Evolutionary conservation across 257 asterid genomes (phyloP), one percentile per base, ranked within the genome.

Genomic region (Solanum ahanhuiri): DNA sequence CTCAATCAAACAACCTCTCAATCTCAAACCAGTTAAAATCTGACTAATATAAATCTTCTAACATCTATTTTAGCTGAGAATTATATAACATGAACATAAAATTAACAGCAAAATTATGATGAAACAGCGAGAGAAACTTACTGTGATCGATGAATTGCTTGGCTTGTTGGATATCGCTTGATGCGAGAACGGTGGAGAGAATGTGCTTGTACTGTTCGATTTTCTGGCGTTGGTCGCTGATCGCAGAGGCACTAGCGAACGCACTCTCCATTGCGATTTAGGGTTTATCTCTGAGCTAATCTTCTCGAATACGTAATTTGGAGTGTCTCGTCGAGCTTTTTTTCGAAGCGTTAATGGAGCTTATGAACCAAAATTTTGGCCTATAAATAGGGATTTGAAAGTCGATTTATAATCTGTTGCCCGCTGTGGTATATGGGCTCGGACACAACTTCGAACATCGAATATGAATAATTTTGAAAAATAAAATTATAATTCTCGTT

Each of bases 201-300:
- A 96, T 95, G 89, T 91, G 96, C 89, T 94, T 96, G 89, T 96
- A 96, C 90, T 96, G 98, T 84, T 96, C 99, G 85, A 96, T 95
- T 89, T 96, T 96, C 72, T 95, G 98, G 88, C 99, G 93, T 90
- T 96, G 99, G 93, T 96, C 98, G 45, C 89, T 91, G 87, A 95
- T 94, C 79, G 98, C 98, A 8, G 98, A 92, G 84, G 99, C 99
- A 89, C 91, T 91, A 22, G 98, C 98, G 85, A 95, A 95, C 34
- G 98, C 98, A 76, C 91, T 91, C 88, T 96, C 96, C 99, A 96
- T 96, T 12, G 85, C 87, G 37, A 71, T 58, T 86, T 37, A 82
- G 81, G 89, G 89, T 86, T 85, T 85, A 17, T 28, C 66, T 28
- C 83, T 28, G 7, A 51, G 25, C 41, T 45, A 45, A 79, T 25